phyloP scores from a whole-genome alignment of 345 rosid genomes.

The Dipteronia sinensis region DNA sequence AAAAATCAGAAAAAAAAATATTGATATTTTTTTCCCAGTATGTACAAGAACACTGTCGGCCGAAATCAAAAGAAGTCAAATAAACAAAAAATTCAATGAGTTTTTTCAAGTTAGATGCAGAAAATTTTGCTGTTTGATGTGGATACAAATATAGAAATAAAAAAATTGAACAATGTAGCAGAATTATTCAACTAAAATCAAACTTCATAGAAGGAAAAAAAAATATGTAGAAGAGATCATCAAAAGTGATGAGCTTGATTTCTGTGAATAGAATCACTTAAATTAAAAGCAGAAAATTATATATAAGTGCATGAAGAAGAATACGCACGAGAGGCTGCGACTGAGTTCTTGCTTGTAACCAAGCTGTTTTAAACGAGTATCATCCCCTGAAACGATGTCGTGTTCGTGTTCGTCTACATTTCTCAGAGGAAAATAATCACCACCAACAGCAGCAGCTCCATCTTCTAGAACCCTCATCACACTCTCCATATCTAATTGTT shows the following conservation, averaged over 20 bases:
- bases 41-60: too few species aligned
- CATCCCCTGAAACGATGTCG: slow-evolving; percentile 14
- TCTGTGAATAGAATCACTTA: not conserved
- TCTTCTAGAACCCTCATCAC: slow-evolving; percentile 2
- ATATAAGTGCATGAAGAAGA: not conserved
- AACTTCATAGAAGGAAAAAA: not conserved
- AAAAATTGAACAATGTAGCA: too few species aligned
- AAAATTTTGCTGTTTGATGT: too few species aligned
- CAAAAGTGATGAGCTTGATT: too few species aligned
- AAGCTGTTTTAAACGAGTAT: slow-evolving; percentile 43
- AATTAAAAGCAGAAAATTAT: not conserved
- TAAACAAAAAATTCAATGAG: too few species aligned
- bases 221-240: not conserved
- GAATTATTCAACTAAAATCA: too few species aligned
- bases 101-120: too few species aligned
- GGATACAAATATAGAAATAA: too few species aligned
- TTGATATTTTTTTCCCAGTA: too few species aligned
- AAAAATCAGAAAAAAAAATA: too few species aligned
- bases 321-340: slow-evolving; percentile 54
- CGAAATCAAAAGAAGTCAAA: too few species aligned
- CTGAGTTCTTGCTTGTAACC: slow-evolving; percentile 67
- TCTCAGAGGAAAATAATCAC: not conserved
- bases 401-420: not conserved
- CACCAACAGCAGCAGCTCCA: not conserved
- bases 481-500: not conserved